Evolutionary conservation across 345 rosid species (phyloP).

Genomic region (Theobroma cacao): DNA sequence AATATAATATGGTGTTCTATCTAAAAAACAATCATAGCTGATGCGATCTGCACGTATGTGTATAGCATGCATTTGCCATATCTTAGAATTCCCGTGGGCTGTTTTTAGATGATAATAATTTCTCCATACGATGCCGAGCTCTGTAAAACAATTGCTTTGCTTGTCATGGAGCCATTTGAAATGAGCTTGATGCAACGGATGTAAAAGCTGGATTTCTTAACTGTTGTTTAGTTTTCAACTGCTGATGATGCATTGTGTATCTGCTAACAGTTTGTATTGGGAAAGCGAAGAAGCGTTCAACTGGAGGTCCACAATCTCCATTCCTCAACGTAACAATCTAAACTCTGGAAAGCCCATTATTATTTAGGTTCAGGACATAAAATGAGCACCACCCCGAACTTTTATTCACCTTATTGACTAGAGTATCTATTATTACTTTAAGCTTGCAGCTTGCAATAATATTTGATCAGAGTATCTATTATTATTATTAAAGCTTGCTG

Average conservation of each 20-base stretch:
- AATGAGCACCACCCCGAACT: too few species aligned
- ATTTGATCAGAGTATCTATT: too few species aligned
- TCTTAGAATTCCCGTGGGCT: not conserved
- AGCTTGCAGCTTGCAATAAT: too few species aligned
- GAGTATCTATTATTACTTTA: too few species aligned
- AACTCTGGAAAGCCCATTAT: too few species aligned
- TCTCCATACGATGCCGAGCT: not conserved
- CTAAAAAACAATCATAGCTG: slow-evolving; percentile 14
- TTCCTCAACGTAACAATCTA: too few species aligned
- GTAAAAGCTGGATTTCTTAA: not conserved
- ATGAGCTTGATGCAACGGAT: not conserved
- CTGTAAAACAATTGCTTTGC: not conserved
- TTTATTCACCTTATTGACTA: too few species aligned
- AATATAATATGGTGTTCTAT: slow-evolving; percentile 19
- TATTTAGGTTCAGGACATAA: too few species aligned
- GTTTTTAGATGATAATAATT: not conserved
- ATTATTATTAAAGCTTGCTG: too few species aligned
- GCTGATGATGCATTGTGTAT: not conserved
- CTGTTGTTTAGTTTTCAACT: not conserved
- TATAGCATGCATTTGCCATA: not conserved
- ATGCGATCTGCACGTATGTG: not conserved
- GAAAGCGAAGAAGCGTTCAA: too few species aligned
- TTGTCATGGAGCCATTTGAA: not conserved
- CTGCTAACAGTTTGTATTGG: too few species aligned
- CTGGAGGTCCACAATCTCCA: too few species aligned